Evolutionary conservation across 2,329 filamentous ascomycete species (phyloP), one percentile per base, ranked within the genome.

Genomic region (Tolypocladium paradoxum): DNA sequence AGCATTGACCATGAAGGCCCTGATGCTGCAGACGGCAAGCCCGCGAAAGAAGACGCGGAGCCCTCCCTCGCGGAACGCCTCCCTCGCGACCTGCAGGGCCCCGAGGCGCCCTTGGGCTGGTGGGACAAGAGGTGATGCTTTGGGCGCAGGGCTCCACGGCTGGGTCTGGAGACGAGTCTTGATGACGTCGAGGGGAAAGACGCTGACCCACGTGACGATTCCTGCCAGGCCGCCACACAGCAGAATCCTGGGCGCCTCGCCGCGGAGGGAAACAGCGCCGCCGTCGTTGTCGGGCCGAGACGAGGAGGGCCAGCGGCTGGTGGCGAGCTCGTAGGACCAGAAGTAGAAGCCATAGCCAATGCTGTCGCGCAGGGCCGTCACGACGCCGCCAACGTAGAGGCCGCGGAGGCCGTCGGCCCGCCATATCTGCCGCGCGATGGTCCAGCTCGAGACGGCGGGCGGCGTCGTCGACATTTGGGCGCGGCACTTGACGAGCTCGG

Each of bases 261-360:
- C 68, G 14, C 69, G 61, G 46, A 65, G 53, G 27, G 43, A 0
- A 63, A 63, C 2, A 60, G 54, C 18, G 24, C 5, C 36, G 12
- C 60, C 58, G 16, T 60, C 52, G 33, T 4, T 5, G 27, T 20
- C 43, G 8, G 24, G 12, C 54, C 55, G 18, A 54, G 40, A 9
- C 54, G 55, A 7, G 58, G 70, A 70, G 20, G 73, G 72, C 68
- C 83, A 74, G 52, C 75, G 72, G 36, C 81, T 77, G 57, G 85
- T 89, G 58, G 77, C 82, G 54, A 91, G 73, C 68, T 95, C 88
- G 64, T 96, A 97, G 1, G 87, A 86, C 87, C 88, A 95, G 68
- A 97, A 97, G 65, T 96, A 97, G 68, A 96, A 96, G 0, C 91
- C 92, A 70, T 96, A 97, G n/a, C 92, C 92, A 53, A 96, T 80